A percentile compares a stretch with the other conserved stretches of the same genome.
These are phyloP conservation scores for Fusarium sambucinum DNA, from an alignment of 2,329 filamentous ascomycete species.

Conservation along the genomic window DNA sequence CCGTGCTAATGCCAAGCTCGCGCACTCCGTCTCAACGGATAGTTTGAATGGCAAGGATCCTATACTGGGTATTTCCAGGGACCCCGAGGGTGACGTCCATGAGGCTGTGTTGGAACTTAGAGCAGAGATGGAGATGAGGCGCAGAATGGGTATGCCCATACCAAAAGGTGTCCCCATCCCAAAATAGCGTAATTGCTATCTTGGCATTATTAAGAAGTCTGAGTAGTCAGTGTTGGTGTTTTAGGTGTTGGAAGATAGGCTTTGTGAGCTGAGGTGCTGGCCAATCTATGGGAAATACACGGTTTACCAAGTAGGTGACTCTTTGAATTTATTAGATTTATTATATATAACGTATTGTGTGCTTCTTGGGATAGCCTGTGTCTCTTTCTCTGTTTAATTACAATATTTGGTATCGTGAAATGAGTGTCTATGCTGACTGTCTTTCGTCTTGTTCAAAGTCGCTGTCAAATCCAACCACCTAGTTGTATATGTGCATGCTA, in stretches of 20 bases:
- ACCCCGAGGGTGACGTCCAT: slow-evolving; percentile 79
- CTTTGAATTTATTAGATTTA: slow-evolving; percentile 44
- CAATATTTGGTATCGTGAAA: slow-evolving; percentile 45
- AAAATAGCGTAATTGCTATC: slow-evolving; percentile 1
- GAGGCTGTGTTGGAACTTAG: slow-evolving; percentile 82
- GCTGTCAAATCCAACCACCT: slow-evolving; percentile 37
- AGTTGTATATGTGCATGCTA: slow-evolving; percentile 41
- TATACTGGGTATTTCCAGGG: slow-evolving; percentile 81
- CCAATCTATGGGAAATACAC: neutral
- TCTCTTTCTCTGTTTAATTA: slow-evolving; percentile 36
- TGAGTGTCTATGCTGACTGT: slow-evolving; percentile 39
- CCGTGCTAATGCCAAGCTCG: slow-evolving; percentile 59
- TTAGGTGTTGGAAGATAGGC: slow-evolving; percentile 1
- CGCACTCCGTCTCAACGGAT: slow-evolving; percentile 68
- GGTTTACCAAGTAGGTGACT: slow-evolving; percentile 23
- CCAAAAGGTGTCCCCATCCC: neutral
- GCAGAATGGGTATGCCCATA: slow-evolving; percentile 43
- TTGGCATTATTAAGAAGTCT: slow-evolving; percentile 1
- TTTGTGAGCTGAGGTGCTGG: neutral
- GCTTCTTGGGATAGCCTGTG: slow-evolving; percentile 19
- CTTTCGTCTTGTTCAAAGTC: slow-evolving; percentile 32
- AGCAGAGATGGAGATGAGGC: slow-evolving; percentile 72
- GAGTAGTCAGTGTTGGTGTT: slow-evolving; percentile 7
- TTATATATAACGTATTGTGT: slow-evolving; percentile 36
- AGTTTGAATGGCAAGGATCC: slow-evolving; percentile 69